Percentiles rank a stretch among this genome's conserved stretches.
These are phyloP conservation scores for Alnus rubra DNA, from an alignment of 306 rosid species.

Conservation along the genomic window DNA sequence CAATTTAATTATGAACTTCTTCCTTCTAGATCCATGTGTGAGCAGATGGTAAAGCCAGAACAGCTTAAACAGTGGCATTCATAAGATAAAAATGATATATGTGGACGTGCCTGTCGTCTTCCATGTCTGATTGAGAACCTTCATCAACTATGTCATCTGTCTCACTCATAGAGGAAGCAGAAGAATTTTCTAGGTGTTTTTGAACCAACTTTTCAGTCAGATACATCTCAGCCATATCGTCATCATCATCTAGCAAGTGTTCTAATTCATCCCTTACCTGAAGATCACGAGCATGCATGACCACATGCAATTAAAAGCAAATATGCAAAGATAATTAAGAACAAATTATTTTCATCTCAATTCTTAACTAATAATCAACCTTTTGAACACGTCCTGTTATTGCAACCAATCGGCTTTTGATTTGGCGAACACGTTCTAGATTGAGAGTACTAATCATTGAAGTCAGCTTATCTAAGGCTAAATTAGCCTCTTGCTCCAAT, in stretches of 20 bases:
- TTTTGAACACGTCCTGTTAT: conserved; percentile 81
- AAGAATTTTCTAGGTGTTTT: conserved; percentile 46
- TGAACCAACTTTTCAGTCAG: conserved; percentile 60
- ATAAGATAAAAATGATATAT: no score
- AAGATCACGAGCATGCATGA: not conserved
- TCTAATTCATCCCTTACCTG: conserved; percentile 78
- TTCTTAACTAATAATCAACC: conserved; percentile 33
- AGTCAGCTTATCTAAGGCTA: conserved; percentile 84
- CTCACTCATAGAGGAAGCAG: conserved; percentile 36
- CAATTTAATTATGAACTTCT: no score
- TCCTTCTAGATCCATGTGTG: no score
- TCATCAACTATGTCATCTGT: conserved; percentile 37
- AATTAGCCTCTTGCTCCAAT: conserved; percentile 82
- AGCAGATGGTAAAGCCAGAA: no score
- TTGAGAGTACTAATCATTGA: conserved; percentile 72
- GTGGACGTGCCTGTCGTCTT: conserved; percentile 45
- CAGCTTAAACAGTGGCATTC: no score
- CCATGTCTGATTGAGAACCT: conserved; percentile 31
- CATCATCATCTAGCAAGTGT: conserved; percentile 74
- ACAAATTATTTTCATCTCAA: no score
- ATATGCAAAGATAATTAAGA: not conserved
- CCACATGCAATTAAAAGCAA: not conserved
- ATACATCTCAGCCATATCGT: conserved; percentile 92
- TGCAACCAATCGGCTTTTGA: conserved; percentile 83
- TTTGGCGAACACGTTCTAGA: conserved; percentile 77